Evolutionary conservation across 1,284 basidiomycete species (phyloP).

Genomic region (Malassezia restricta): DNA sequence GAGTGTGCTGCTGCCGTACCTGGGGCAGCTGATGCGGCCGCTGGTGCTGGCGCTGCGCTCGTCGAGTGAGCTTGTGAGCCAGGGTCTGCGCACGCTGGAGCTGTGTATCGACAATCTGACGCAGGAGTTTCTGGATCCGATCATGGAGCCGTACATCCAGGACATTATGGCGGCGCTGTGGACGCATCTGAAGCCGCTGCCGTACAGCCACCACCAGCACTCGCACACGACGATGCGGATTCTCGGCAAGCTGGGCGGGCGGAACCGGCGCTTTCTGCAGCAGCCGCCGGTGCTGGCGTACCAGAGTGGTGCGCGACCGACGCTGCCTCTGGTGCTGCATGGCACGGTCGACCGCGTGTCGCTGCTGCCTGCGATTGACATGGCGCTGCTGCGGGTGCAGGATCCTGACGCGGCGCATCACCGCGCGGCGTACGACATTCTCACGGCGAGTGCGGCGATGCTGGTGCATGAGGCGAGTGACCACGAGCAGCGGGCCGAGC

Average conservation of each 20-base stretch:
- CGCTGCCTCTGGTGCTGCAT: slow-evolving; percentile 23
- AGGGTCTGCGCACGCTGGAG: slow-evolving; percentile 90
- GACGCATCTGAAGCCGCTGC: slow-evolving; percentile 64
- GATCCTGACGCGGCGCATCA: slow-evolving; percentile 58
- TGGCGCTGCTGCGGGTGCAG: slow-evolving; percentile 60
- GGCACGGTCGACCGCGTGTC: slow-evolving; percentile 54
- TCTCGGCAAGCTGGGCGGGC: slow-evolving; percentile 87
- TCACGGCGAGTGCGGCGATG: slow-evolving; percentile 56
- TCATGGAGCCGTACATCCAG: slow-evolving; percentile 62
- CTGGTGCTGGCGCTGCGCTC: slow-evolving; percentile 78
- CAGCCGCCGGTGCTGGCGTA: slow-evolving; percentile 68
- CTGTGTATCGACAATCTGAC: slow-evolving; percentile 99
- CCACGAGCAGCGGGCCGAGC: slow-evolving; percentile 63
- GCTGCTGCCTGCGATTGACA: slow-evolving; percentile 59
- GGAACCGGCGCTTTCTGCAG: slow-evolving; percentile 70
- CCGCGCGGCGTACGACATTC: slow-evolving; percentile 62
- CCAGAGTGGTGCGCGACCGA: slow-evolving; percentile 21
- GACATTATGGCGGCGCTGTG: slow-evolving; percentile 78
- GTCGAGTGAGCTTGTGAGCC: slow-evolving; percentile 72
- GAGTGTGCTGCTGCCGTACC: slow-evolving; percentile 87
- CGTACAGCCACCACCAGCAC: slow-evolving; percentile 69
- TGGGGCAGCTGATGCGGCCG: slow-evolving; percentile 92
- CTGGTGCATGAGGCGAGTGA: slow-evolving; percentile 18
- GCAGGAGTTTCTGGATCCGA: slow-evolving; percentile 94
- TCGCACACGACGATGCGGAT: slow-evolving; percentile 94